Evolutionary conservation across 768 basidiomycete genomes (phyloP).

Genomic region (Pisolithus marmoratus): DNA sequence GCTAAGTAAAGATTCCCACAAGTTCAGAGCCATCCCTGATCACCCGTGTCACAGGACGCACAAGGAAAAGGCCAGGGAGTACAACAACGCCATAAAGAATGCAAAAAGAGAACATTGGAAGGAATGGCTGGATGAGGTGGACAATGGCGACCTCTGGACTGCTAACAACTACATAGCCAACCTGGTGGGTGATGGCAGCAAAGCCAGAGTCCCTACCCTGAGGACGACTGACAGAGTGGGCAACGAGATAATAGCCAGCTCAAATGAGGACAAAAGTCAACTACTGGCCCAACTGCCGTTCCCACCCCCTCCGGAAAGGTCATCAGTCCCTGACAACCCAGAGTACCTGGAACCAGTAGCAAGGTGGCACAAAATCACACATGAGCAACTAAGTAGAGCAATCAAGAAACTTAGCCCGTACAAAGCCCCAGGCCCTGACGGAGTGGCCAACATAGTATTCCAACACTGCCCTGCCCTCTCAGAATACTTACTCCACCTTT

Average conservation of each 20-base stretch:
- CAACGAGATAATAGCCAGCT: not conserved
- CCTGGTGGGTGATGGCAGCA: not conserved
- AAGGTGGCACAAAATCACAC: constrained; percentile 2
- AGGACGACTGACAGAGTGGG: not conserved
- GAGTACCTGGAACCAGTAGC: constrained; percentile 3
- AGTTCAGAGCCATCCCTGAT: not conserved
- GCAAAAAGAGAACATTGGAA: constrained; percentile 7
- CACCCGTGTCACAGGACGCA: not conserved
- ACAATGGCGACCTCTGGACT: not conserved
- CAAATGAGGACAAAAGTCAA: constrained; percentile 18
- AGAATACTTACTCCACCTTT: constrained; percentile 6
- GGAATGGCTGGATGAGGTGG: constrained; percentile 4
- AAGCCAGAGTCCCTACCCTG: not conserved
- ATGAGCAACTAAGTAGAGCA: constrained; percentile 2
- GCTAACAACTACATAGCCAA: constrained; percentile 3
- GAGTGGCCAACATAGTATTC: constrained; percentile 18
- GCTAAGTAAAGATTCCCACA: not conserved
- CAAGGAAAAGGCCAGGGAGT: not conserved
- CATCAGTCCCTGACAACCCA: not conserved
- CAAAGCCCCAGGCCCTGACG: constrained; percentile 21
- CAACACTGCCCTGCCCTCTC: constrained; percentile 8
- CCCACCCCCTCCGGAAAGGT: constrained; percentile 3
- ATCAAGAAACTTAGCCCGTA: constrained; percentile 8
- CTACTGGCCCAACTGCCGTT: constrained; percentile 20
- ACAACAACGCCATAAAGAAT: not conserved